Evolutionary conservation across 768 basidiomycete species (phyloP).

Genomic region (Phylloporus rhodoxanthus): DNA sequence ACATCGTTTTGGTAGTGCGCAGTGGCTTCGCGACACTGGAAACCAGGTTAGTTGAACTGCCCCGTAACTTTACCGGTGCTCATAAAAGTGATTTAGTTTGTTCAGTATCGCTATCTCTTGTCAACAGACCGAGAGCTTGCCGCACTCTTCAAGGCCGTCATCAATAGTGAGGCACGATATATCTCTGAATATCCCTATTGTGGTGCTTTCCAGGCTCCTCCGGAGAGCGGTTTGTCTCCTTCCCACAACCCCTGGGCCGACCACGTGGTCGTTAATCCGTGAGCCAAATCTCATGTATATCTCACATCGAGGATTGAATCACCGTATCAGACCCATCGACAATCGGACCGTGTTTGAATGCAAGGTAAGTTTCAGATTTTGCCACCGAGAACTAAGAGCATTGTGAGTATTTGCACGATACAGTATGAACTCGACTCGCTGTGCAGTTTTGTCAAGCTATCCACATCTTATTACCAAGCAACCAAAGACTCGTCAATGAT

Average conservation of each 20-base stretch:
- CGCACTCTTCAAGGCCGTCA: conserved; percentile 69
- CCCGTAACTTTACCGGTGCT: background rate
- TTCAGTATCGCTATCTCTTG: conserved; percentile 60
- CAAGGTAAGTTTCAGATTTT: conserved; percentile 44
- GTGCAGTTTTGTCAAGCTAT: conserved; percentile 74
- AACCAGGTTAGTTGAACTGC: conserved; percentile 49
- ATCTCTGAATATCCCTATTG: conserved; percentile 72
- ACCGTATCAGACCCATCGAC: conserved; percentile 49
- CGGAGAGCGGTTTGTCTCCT: conserved; percentile 61
- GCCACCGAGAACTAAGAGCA: background rate
- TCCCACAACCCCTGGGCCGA: conserved; percentile 66
- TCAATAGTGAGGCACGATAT: conserved; percentile 74
- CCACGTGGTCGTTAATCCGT: conserved; percentile 71
- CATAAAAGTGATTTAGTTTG: conserved; percentile 43
- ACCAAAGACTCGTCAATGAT: conserved; percentile 70
- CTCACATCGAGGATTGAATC: background rate
- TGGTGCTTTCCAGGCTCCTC: conserved; percentile 76
- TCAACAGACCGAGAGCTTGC: conserved; percentile 52
- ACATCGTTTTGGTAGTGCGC: conserved; percentile 45
- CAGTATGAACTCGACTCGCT: conserved; percentile 79
- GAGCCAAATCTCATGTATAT: conserved; percentile 22
- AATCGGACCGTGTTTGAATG: conserved; percentile 74
- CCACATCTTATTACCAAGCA: conserved; percentile 63
- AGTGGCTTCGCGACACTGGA: conserved; percentile 79
- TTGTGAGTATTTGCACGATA: background rate